Base-by-base conservation (phyloP, 768 basidiomycete species). In the Saitozyma podzolica region DNA sequence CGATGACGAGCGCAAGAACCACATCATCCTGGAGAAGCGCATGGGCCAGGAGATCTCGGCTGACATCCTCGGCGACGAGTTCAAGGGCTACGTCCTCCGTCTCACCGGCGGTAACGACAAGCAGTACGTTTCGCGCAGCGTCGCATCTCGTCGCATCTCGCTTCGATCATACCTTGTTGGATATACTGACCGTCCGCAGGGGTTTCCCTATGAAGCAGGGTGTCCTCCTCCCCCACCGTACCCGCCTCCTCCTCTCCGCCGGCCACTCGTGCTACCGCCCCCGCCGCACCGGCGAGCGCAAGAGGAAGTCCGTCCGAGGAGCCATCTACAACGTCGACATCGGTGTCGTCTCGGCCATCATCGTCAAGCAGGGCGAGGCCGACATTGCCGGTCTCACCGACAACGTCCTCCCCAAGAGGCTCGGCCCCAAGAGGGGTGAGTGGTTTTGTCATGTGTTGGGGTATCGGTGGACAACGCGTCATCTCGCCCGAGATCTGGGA, bases 181-280 rank as follows among this genome's bases (percentile, higher is more conserved):
- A 43, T 7, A 9, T 20, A 10, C 61, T 62, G 56, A 67, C 54
- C 54, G 40, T 61, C 92, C 92, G 84, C 91, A 94, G 81, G 51
- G 92, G 93, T 78, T 95, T 96, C 86, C 92, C 93, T 53, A 96
- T 97, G 92, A 98, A 98, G 83, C 95, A 99, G 84, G 94, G 95
- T 83, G 90, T 97, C 70, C 89, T 98, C 65, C 86, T 95, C 75
- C 91, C 91, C 62, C 80, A 91, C 84, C 93, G 95, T 86, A 91
- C 94, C 73, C 84, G 86, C 65, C 89, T 99, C 69, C 90, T 98
- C 76, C 90, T 99, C 79, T 75, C 90, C 66, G 91, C 95, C 81
- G 65, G 65, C 48, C 95, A 98, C 87, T 95, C 94, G 40, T 98
- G 95, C 86, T 97, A 91, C 86, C 92, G 95, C 74, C 81, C 84